Evolutionary conservation across 108 stramenopile species (phyloP).

Genomic region (Fistulifera solaris): DNA sequence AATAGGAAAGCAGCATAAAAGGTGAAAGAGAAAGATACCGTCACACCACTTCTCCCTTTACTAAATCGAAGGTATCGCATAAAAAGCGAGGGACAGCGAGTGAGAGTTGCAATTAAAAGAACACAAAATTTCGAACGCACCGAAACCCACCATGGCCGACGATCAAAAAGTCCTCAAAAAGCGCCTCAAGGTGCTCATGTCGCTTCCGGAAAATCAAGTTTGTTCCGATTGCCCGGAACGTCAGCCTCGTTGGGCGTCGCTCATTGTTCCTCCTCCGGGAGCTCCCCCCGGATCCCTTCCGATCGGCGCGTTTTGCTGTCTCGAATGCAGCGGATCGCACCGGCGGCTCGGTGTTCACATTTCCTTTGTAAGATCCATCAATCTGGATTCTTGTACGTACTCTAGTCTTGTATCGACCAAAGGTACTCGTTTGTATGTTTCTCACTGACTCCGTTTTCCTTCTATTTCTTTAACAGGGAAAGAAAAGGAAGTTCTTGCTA

Average conservation of each 20-base stretch:
- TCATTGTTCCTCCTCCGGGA: slow-evolving; percentile 80
- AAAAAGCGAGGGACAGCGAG: no score
- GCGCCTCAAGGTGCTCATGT: slow-evolving; percentile 78
- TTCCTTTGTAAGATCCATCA: slow-evolving; percentile 91
- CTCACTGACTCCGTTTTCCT: not conserved
- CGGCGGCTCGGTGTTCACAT: slow-evolving; percentile 97
- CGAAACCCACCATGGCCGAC: slow-evolving; percentile 1
- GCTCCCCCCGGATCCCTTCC: slow-evolving; percentile 59
- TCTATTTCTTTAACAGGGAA: slow-evolving; percentile 47
- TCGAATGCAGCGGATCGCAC: slow-evolving; percentile 98
- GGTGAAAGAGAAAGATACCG: no score
- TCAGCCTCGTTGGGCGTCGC: slow-evolving; percentile 94
- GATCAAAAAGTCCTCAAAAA: slow-evolving; percentile 48
- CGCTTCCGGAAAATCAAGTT: slow-evolving; percentile 77
- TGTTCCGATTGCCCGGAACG: slow-evolving; percentile 92
- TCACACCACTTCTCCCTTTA: no score
- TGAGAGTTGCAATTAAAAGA: no score
- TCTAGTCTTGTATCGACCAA: not conserved
- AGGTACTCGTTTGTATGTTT: not conserved
- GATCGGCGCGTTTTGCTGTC: slow-evolving; percentile 95
- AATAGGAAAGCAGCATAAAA: no score
- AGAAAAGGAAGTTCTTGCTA: slow-evolving; percentile 79
- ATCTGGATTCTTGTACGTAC: slow-evolving; percentile 81
- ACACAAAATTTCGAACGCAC: no score
- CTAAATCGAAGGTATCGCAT: no score